Conservation (phyloP, 257 asterid genomes). For the Misopates orontium region DNA sequence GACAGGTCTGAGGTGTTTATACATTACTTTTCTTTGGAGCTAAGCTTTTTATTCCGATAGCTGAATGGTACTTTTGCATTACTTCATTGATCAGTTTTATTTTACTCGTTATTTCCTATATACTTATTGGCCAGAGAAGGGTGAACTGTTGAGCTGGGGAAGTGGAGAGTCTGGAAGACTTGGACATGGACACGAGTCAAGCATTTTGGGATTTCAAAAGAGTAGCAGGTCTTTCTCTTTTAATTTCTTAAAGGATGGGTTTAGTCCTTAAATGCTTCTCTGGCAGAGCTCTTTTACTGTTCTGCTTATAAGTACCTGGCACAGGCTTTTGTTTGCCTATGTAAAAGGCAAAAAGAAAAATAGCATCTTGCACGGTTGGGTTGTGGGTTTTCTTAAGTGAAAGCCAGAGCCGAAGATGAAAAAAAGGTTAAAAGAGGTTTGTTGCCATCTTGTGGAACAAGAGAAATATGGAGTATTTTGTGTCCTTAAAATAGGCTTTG, state of each 20-base stretch:
- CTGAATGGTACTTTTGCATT: not conserved
- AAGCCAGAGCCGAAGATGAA: too few relatives aligned
- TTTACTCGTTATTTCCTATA: conserved; percentile 7
- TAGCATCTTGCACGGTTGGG: too few relatives aligned
- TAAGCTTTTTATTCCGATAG: not conserved
- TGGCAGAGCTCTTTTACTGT: not conserved
- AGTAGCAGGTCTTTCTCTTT: conserved; percentile 62
- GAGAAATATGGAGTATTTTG: too few relatives aligned
- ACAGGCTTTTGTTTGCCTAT: not conserved
- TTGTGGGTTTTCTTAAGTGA: too few relatives aligned
- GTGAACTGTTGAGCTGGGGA: conserved; percentile 97
- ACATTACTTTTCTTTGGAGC: conserved; percentile 14
- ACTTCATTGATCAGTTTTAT: conserved; percentile 17
- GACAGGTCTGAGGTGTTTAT: conserved; percentile 60
- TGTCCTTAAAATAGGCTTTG: too few relatives aligned
- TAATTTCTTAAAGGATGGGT: conserved; percentile 12
- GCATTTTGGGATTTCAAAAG: conserved; percentile 70
- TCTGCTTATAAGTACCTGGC: conserved; percentile 18
- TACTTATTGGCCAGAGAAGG: conserved; percentile 60
- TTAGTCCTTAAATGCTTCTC: not conserved
- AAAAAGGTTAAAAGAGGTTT: too few relatives aligned
- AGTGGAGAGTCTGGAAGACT: conserved; percentile 93
- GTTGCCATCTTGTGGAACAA: too few relatives aligned
- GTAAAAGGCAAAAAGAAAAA: too few relatives aligned
- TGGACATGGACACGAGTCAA: conserved; percentile 87